These are phyloP conservation scores for Hymenoscyphus repandus DNA, from an alignment of 2,329 filamentous ascomycete genomes.

Conservation along the genomic window DNA sequence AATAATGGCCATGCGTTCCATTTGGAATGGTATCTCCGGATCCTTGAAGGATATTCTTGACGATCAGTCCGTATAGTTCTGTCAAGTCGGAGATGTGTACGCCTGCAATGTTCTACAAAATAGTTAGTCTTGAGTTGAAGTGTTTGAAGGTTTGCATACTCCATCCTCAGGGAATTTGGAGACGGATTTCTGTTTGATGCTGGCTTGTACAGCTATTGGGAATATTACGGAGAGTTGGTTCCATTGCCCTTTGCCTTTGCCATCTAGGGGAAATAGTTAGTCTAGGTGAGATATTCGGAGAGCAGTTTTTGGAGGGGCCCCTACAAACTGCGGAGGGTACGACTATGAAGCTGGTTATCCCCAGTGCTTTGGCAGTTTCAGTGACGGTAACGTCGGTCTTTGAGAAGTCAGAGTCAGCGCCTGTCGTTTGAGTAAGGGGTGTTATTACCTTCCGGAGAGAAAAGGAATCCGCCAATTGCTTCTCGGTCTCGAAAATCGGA, in stretches of 20 bases:
- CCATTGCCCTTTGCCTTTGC: conserved; percentile 21
- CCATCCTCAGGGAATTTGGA: conserved; percentile 15
- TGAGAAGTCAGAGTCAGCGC: conserved; percentile 13
- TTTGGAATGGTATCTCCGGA: conserved; percentile 17
- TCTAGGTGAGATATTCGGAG: conserved; percentile 3
- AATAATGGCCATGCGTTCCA: conserved; percentile 22
- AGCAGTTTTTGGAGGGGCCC: conserved; percentile 4
- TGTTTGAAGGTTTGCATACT: conserved; percentile 11
- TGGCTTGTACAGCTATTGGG: conserved; percentile 13
- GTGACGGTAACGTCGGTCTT: conserved; percentile 20
- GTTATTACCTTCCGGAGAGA: conserved; percentile 20
- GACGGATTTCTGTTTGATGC: conserved; percentile 13
- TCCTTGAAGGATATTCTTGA: conserved; percentile 23
- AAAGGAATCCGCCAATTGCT: conserved; percentile 18
- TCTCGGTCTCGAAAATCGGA: conserved; percentile 21
- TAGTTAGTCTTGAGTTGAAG: conserved; percentile 8
- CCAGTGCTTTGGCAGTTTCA: conserved; percentile 17
- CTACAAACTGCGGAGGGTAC: conserved; percentile 17
- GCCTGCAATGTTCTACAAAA: conserved; percentile 16
- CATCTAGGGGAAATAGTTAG: conserved; percentile 19
- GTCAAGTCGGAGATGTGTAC: conserved; percentile 25
- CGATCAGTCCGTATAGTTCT: conserved; percentile 18
- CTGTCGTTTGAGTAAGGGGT: not conserved
- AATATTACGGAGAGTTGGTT: conserved; percentile 21
- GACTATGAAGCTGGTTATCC: conserved; percentile 23